These are phyloP conservation scores for Podospora conica DNA, from an alignment of 495 filamentous ascomycete species.

Conservation along the genomic window DNA sequence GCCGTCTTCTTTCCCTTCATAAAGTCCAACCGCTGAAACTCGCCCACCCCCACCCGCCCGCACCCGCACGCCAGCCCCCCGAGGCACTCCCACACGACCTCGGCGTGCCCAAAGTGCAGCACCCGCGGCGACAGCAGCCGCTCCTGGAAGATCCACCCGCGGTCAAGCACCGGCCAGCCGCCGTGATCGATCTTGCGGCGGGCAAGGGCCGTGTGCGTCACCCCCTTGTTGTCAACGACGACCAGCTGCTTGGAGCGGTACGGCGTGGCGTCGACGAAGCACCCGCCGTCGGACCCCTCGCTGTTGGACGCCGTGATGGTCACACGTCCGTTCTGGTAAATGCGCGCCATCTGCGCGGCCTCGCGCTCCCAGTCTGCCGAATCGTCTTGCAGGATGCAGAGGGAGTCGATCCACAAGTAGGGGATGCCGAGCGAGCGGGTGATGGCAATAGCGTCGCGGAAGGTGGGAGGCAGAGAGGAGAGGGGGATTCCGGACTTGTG, in stretches of 20 bases:
- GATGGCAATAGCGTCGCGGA: conserved; percentile 21
- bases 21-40: not conserved
- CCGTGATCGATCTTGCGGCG: not conserved
- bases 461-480: conserved; percentile 14
- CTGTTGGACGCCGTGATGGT: not conserved
- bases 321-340: not conserved
- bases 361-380: not conserved
- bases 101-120: conserved; percentile 12
- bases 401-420: conserved; percentile 33
- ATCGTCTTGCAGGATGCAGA: conserved; percentile 28
- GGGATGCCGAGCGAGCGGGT: conserved; percentile 17
- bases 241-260: not conserved
- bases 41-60: not conserved
- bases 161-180: not conserved
- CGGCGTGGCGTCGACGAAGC: not conserved
- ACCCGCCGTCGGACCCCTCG: not conserved
- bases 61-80: conserved; percentile 5
- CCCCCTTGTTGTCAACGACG: not conserved
- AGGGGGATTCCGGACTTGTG: not conserved
- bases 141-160: conserved; percentile 17
- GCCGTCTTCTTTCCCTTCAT: not conserved
- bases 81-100: conserved; percentile 11
- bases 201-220: not conserved
- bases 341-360: conserved; percentile 1
- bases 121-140: conserved; percentile 4